Conservation (phyloP, 2,329 filamentous ascomycete genomes). For the Alternaria dauci region DNA sequence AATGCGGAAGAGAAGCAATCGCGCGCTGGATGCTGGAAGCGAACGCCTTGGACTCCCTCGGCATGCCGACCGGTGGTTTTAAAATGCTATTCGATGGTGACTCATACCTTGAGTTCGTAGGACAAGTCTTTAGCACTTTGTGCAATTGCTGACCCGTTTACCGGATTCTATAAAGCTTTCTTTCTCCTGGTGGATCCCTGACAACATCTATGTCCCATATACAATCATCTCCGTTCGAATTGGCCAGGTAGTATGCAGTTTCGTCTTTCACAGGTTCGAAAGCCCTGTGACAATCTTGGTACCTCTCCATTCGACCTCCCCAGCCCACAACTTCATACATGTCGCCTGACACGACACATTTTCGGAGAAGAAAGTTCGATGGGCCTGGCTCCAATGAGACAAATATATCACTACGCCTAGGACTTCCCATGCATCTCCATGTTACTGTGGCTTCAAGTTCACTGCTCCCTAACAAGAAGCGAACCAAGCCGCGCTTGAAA, state of each 20-base stretch:
- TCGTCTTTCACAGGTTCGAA: background rate
- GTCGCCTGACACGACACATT: background rate
- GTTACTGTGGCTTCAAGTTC: background rate
- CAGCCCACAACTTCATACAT: background rate
- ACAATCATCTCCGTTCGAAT: too few species aligned
- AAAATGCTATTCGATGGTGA: background rate
- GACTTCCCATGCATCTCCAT: background rate
- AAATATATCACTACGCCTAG: background rate
- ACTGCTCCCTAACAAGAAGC: background rate
- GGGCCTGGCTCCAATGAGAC: background rate
- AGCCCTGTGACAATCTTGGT: background rate
- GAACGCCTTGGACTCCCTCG: background rate
- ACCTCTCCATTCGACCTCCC: background rate
- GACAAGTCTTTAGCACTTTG: background rate
- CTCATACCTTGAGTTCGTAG: background rate
- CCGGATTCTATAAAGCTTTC: too few species aligned
- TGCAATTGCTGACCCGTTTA: background rate
- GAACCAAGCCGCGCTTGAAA: background rate
- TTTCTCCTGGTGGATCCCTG: too few species aligned
- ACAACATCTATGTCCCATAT: too few species aligned
- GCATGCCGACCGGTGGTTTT: background rate
- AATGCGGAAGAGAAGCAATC: background rate
- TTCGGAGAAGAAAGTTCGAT: background rate
- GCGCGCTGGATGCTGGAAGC: background rate
- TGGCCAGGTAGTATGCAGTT: background rate